Conservation (phyloP, 176 grass and related monocot genomes). For the Pontederia paniculata region DNA sequence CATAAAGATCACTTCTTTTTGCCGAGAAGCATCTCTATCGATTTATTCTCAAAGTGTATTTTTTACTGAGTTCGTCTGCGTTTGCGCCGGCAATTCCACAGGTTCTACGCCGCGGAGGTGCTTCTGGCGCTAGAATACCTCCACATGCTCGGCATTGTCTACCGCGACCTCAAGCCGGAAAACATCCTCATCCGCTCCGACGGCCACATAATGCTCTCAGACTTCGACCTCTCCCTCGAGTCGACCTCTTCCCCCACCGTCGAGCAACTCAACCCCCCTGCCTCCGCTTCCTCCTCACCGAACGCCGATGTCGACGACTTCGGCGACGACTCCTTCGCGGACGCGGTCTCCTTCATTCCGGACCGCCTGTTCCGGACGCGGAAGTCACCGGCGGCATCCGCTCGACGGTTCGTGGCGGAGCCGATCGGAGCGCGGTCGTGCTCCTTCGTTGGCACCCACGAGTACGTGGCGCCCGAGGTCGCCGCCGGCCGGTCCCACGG, state of each 20-base stretch:
- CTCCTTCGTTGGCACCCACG: slow-evolving; percentile 92
- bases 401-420: slow-evolving; percentile 66
- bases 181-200: slow-evolving; percentile 87
- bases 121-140: slow-evolving; percentile 88
- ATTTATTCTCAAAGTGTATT: not conserved
- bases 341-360: slow-evolving; percentile 42
- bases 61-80: not conserved
- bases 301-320: not conserved
- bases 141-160: slow-evolving; percentile 98
- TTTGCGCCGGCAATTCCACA: not conserved
- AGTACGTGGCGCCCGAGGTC: slow-evolving; percentile 84
- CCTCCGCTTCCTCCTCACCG: not conserved
- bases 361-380: slow-evolving; percentile 12
- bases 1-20: no score
- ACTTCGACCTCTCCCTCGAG: slow-evolving; percentile 93
- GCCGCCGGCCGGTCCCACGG: slow-evolving; percentile 67
- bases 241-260: slow-evolving; percentile 60
- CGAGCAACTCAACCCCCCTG: slow-evolving; percentile 8
- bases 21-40: no score
- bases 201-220: slow-evolving; percentile 97
- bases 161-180: slow-evolving; percentile 97
- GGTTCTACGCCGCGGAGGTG: slow-evolving; percentile 93
- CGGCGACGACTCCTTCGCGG: no score
- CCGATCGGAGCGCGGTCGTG: slow-evolving; percentile 64
- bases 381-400: not conserved